Evolutionary conservation across 192 early-diverging fungal species (phyloP), one percentile per base, ranked within the genome.

Genomic region (Coemansia furcata): DNA sequence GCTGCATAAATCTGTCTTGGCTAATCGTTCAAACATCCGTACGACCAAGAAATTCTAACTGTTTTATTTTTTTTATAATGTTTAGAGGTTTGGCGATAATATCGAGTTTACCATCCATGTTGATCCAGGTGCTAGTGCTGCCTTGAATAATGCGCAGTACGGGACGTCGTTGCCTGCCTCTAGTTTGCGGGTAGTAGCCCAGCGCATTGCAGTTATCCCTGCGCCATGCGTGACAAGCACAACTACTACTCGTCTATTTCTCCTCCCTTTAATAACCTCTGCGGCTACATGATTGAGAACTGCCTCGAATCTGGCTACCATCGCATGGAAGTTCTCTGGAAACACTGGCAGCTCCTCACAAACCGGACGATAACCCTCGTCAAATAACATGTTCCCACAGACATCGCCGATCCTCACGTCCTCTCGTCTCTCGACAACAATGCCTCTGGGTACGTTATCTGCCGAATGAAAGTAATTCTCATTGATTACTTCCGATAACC

Each of bases 1-100:
- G 59, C 50, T 93, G 47, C 94, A 97, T 72, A 95, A 94, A 76
- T 65, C 78, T 57, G 94, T 93, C 5, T 69, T 97, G 67, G 85
- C 86, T 19, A 96, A 95, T 84, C 84, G 95, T 60, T 87, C 89
- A 9, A 91, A 91, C 76, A 85, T 88, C 63, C 72, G 73, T 30
- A 80, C 78, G 6, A 36, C 65, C 6, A 57, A 57, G 30, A 12
- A 32, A 12, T 57, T 57, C 54, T 57, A 32, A 57, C 15, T 17
- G 3, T 23, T 50, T 12, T 3, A 32, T 54, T 54, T 15, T 32
- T 32, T 14, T 29, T 62, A 32, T 35, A 12, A 10, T 29, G 23
- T 46, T 26, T 67, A 73, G 7, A 73, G 65, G 50, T 65, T 76
- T 12, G 69, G 62, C 9, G 46, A 49, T 49, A 49, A 49, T 49